Base-by-base conservation (phyloP, 768 basidiomycete species). In the Mycena metata region DNA sequence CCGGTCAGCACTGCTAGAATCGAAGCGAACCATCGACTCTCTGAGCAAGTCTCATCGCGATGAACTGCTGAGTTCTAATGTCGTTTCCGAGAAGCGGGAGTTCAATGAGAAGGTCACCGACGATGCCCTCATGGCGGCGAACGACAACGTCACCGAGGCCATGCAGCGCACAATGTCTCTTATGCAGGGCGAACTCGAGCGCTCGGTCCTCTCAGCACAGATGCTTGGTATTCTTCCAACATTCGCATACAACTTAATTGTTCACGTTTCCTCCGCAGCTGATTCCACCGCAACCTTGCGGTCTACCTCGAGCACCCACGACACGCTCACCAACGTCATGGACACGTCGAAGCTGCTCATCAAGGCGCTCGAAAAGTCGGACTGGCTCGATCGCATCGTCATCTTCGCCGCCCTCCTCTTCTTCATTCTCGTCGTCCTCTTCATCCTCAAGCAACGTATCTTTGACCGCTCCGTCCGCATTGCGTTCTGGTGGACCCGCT, bases 131-230 rank as follows among this genome's bases (percentile, higher is more conserved):
- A 96, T 96, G 91, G 90, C 90, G 70, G 90, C 95, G n/a, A 95
- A 91, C 62, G 87, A 92, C 68, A 88, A 96, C 69, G 94, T 99
- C 12, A 98, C 96, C 1, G 91, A 93, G 23, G 89, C 94, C 5
- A 83, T 99, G 11, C 89, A 94, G 52, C 88, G 96, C 42, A 98
- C 96, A 5, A 86, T 95, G 42, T 84, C 82, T 15, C 81, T 95
- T 5, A 95, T 99, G 94, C 95, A 97, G 79, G 89, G 88, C 45
- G 98, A 99, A 75, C 89, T 99, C 3, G 94, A 98, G 74, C 88
- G 90, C 24, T 96, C 94, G 0, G 94, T 96, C 8, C 84, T 97
- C 55, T 89, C 94, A 4, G 85, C 85, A 7, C 96, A 99, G 76
- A 88, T 96, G 76, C 88, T 99, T 42, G 93, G 95, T 93, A 73